Evolutionary conservation across 345 rosid species (phyloP).

Genomic region (Rhizophora apiculata): DNA sequence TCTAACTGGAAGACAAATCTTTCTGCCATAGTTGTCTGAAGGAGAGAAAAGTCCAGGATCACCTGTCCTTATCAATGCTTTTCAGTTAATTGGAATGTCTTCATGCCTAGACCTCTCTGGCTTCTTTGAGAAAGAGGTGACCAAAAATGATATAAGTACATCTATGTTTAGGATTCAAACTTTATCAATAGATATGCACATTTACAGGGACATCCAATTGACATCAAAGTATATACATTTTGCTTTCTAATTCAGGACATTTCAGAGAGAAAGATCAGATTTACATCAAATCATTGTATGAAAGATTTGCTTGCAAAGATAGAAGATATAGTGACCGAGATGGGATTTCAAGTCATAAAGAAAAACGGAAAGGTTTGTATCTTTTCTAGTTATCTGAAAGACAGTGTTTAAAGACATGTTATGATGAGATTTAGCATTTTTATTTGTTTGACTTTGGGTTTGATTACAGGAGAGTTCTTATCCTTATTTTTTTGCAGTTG

Average conservation of each 20-base stretch:
- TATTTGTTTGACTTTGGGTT: too few species aligned
- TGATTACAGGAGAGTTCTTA: neutral
- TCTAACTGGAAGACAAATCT: neutral
- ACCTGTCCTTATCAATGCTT: conserved; percentile 69
- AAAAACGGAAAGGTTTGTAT: conserved; percentile 67
- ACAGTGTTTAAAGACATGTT: too few species aligned
- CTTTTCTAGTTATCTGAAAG: neutral
- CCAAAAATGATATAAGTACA: neutral
- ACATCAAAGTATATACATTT: neutral
- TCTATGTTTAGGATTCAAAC: neutral
- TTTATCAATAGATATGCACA: neutral
- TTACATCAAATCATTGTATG: conserved; percentile 70
- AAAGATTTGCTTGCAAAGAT: conserved; percentile 77
- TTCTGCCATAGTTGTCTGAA: conserved; percentile 43
- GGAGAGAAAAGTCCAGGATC: conserved; percentile 50
- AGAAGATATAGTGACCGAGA: conserved; percentile 55
- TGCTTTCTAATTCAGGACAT: conserved; percentile 42
- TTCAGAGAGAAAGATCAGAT: conserved; percentile 90
- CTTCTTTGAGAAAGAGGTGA: conserved; percentile 88
- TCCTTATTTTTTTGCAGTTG: conserved; percentile 36
- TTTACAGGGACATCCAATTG: neutral
- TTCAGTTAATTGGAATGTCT: conserved; percentile 95
- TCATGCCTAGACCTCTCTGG: conserved; percentile 92
- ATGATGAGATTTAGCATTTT: too few species aligned
- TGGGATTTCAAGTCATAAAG: conserved; percentile 86